These are phyloP conservation scores for Polyplosphaeria fusca DNA, from an alignment of 495 filamentous ascomycete genomes.

Conservation along the genomic window DNA sequence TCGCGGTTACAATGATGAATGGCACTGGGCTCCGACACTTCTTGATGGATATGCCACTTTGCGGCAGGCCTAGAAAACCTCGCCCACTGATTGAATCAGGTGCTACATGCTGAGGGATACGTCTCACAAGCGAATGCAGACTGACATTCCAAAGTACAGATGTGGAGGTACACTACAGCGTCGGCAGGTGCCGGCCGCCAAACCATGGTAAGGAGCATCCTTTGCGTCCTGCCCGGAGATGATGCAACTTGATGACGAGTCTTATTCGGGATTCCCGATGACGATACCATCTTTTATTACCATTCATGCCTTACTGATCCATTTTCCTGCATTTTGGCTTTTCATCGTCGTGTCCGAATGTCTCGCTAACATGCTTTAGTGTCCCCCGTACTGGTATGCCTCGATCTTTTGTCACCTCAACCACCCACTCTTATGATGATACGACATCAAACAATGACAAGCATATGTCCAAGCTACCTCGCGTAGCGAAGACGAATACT, in stretches of 20 bases:
- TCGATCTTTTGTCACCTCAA: no score
- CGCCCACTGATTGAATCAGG: slow-evolving; percentile 77
- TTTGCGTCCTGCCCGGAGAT: slow-evolving; percentile 38
- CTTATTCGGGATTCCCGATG: slow-evolving; percentile 78
- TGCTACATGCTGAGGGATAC: neutral
- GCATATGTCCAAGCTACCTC: slow-evolving; percentile 77
- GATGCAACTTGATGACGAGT: slow-evolving; percentile 86
- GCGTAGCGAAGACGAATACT: slow-evolving; percentile 60
- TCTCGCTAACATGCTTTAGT: no score
- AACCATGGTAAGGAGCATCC: neutral
- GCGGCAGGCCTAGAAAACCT: slow-evolving; percentile 99
- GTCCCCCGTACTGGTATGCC: no score
- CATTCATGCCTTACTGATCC: slow-evolving; percentile 77
- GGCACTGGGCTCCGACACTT: slow-evolving; percentile 99
- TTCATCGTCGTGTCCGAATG: no score
- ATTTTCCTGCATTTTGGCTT: no score
- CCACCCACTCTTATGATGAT: slow-evolving; percentile 61
- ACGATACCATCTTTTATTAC: slow-evolving; percentile 66
- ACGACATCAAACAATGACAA: slow-evolving; percentile 66
- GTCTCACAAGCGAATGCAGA: neutral
- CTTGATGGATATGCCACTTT: slow-evolving; percentile 89
- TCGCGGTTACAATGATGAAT: slow-evolving; percentile 72
- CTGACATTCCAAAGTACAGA: no score
- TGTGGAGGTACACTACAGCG: no score
- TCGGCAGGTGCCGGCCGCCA: no score